Conservation (phyloP, 2,329 filamentous ascomycete genomes). For the Fusarium paranaense region DNA sequence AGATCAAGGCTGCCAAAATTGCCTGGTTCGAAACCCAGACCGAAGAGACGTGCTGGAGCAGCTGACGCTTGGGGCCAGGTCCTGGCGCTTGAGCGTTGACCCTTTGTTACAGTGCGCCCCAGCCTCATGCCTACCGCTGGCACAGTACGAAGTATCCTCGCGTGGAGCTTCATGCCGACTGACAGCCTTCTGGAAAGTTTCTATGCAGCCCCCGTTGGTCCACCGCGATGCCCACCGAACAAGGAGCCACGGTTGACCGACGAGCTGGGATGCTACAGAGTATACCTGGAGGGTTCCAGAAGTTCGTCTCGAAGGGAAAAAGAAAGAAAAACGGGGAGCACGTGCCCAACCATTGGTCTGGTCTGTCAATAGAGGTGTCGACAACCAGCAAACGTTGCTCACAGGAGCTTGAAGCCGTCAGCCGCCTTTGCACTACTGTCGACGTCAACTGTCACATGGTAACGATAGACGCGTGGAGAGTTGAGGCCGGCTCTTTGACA, state of each 20-base stretch:
- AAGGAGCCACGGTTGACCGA: slow-evolving; percentile 32
- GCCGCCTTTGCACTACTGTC: not conserved
- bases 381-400: not conserved
- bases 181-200: slow-evolving; percentile 47
- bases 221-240: slow-evolving; percentile 35
- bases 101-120: slow-evolving; percentile 28
- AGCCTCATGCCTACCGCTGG: not conserved
- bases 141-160: slow-evolving; percentile 30
- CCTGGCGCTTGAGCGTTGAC: slow-evolving; percentile 7
- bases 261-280: slow-evolving; percentile 12
- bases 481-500: slow-evolving; percentile 8
- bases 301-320: slow-evolving; percentile 14
- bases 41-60: slow-evolving; percentile 16
- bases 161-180: slow-evolving; percentile 24
- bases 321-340: not conserved
- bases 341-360: not conserved
- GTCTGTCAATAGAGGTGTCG: not conserved
- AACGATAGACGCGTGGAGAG: not conserved
- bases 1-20: slow-evolving; percentile 35
- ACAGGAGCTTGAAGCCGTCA: not conserved
- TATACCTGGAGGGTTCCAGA: slow-evolving; percentile 8
- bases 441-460: not conserved
- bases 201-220: slow-evolving; percentile 38
- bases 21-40: slow-evolving; percentile 30
- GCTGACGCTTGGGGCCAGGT: slow-evolving; percentile 11